Percentiles rank a stretch among this genome's conserved stretches.
Conservation (phyloP, 331 rosid species). For the Cydonia oblonga region DNA sequence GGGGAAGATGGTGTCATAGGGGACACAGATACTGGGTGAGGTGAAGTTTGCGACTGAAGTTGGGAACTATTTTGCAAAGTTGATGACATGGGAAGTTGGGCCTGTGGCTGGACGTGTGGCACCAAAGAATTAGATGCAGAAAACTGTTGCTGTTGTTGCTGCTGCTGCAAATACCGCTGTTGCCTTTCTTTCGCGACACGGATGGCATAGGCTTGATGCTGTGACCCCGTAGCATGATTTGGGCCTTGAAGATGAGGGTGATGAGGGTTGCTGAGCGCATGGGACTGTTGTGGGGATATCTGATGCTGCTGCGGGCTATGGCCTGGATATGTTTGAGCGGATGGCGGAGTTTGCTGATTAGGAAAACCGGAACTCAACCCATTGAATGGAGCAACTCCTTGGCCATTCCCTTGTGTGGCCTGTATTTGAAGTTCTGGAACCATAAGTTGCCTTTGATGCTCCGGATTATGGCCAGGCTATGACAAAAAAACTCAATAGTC, state of each 20-base stretch:
- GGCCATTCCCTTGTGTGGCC: constrained; percentile 64
- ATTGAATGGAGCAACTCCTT: constrained; percentile 61
- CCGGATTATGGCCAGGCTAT: constrained; percentile 81
- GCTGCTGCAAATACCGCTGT: constrained; percentile 56
- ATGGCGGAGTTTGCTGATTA: constrained; percentile 62
- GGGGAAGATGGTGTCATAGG: constrained; percentile 65
- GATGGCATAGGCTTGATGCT: constrained; percentile 60
- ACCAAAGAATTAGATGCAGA: constrained; percentile 54
- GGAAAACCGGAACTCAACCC: constrained; percentile 69
- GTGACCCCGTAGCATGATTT: constrained; percentile 53
- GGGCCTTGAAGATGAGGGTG: constrained; percentile 72
- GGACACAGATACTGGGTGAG: constrained; percentile 53
- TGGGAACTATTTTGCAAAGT: constrained; percentile 60
- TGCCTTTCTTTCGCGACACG: constrained; percentile 71
- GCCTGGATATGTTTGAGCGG: constrained; percentile 60
- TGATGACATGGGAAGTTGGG: constrained; percentile 67
- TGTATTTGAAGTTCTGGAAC: constrained; percentile 77
- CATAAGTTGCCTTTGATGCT: constrained; percentile 80
- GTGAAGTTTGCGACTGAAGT: constrained; percentile 51
- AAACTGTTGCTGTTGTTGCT: constrained; percentile 61
- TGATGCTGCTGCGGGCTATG: constrained; percentile 79
- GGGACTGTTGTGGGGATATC: constrained; percentile 67
- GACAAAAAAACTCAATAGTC: not conserved
- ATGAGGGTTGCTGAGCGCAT: constrained; percentile 50
- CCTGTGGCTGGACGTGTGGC: constrained; percentile 55